Base-by-base conservation (phyloP, 2,329 filamentous ascomycete genomes). In the Mycocentrospora acerina region DNA sequence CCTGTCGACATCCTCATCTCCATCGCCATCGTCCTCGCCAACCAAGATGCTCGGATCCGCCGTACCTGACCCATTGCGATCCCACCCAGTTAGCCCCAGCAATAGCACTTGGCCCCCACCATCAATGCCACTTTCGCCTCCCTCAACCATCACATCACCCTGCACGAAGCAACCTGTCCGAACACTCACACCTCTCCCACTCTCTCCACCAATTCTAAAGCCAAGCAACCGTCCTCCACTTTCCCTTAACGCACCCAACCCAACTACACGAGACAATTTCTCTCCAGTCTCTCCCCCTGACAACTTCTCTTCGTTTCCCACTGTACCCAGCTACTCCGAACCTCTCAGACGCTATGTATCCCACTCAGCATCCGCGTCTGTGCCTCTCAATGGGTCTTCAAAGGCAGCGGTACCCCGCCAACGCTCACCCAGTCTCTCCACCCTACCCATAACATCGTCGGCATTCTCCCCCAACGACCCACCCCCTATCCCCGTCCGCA, bases 161-260 rank as follows among this genome's bases (percentile, higher is more conserved):
- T 39, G 36, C 33, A 34, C 35, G 36, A 64, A 58, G 40, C 52
- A 52, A 4, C 49, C 37, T 2, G 40, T 63, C 14, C 49, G 58
- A 1, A 39, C 42, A 3, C 43, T 66, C 11, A 56, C 51, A 13
- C 62, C 60, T n/a, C 37, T 66, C 12, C 59, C 62, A 4, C 48
- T 66, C 2, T 63, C 63, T 13, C 62, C 63, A 17, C 59, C 56
- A 17, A 63, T 55, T 4, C 43, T 66, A 11, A 62, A 54, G 35
- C 63, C 63, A 14, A 64, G 59, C 37, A 60, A 54, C 4, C 59
- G 53, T 17, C 62, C 63, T 12, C 63, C 63, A 4, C 36, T 48
- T 13, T 62, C 56, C 11, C 46, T 66, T 6, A 53, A 54, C 17
- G 56, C 60, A 14, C 62, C 62, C 11, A 65, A 66, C 22, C 52